Evolutionary conservation across 1,284 basidiomycete genomes (phyloP), one percentile per base, ranked within the genome.

Genomic region (Exobasidium rhododendri): DNA sequence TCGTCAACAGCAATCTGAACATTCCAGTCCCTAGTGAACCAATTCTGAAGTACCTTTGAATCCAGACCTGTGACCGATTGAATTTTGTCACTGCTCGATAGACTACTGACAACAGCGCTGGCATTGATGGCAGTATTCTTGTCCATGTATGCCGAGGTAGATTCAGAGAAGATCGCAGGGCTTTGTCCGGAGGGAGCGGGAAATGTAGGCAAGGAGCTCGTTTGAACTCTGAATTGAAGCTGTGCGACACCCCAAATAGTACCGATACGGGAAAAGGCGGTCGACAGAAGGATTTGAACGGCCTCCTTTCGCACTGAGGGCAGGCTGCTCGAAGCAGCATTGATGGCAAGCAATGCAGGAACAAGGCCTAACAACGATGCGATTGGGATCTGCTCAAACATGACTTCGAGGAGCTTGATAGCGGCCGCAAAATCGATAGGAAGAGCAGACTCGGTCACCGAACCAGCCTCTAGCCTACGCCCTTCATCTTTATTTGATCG

Each of bases 401-500:
- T 82, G 2, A 85, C 84, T 17, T 83, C 84, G 30, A 97, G 83
- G 50, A 94, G 84, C 44, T 84, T 83, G n/a, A 88, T 81, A 43
- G 92, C 85, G 66, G 88, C 86, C 1, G 86, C 82, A 77, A 91
- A 93, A 77, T 97, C 94, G 35, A 87, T 86, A 13, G 88, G 83
- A 3, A 84, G 83, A 2, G 85, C 85, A 32, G 55, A 63, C 55
- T 56, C 71, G 45, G 75, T 78, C 20, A 66, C 75, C 20, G 62
- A 43, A 26, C 72, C 64, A 28, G 31, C 58, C 46, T 63, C 63
- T 47, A 66, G 64, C 11, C 17, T 2, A 4, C 24, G 7, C 31
- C n/a, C 30, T 17, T 30, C 59, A 49, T 73, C 73, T 26, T 83
- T 84, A 40, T 80, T 74, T 62, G 80, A 67, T 43, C 87, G 85